phyloP scores from a whole-genome alignment of 768 basidiomycete species.

The Coprinopsis marcescibilis region DNA sequence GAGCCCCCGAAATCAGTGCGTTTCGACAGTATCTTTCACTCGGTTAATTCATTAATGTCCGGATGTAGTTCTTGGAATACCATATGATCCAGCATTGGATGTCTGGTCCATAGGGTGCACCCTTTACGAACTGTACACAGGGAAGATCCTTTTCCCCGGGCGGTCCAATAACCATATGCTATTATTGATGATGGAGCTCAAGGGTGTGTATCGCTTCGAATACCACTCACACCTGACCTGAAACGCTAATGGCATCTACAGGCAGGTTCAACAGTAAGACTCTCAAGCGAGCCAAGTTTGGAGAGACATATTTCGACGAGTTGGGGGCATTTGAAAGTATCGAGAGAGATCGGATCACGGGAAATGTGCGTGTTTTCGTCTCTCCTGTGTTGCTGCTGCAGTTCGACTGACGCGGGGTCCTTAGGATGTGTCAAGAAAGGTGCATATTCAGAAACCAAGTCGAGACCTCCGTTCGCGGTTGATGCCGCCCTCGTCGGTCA shows the following conservation, averaged over 20 bases:
- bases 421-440: conserved; percentile 78
- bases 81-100: conserved; percentile 91
- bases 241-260: background rate
- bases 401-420: conserved; percentile 1
- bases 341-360: conserved; percentile 80
- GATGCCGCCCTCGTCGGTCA: conserved; percentile 71
- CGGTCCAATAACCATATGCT: conserved; percentile 98
- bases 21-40: conserved; percentile 6
- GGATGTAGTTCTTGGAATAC: conserved; percentile 79
- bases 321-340: conserved; percentile 78
- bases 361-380: conserved; percentile 53
- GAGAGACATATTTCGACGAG: conserved; percentile 90
- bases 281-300: conserved; percentile 93
- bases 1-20: conserved; percentile 96
- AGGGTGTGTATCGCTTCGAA: conserved; percentile 21
- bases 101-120: conserved; percentile 98
- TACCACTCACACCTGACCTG: background rate
- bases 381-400: background rate
- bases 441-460: conserved; percentile 77
- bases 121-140: conserved; percentile 91
- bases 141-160: conserved; percentile 96
- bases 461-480: conserved; percentile 78
- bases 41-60: conserved; percentile 9
- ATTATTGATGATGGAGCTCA: conserved; percentile 95
- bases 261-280: conserved; percentile 90